Conservation (phyloP, 495 filamentous ascomycete genomes). For the Xylaria grammica region DNA sequence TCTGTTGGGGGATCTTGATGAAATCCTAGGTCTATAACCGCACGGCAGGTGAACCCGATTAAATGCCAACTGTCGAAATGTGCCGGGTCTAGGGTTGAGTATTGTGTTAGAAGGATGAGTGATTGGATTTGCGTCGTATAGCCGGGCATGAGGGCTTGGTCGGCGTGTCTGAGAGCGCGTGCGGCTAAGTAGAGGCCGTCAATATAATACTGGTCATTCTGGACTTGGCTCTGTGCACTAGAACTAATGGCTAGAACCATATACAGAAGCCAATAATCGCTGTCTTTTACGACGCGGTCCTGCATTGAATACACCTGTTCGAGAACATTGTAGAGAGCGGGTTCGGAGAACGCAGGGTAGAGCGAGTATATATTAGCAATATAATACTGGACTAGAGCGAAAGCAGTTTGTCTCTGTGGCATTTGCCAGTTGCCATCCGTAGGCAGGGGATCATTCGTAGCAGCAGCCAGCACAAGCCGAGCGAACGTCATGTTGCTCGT, state of each 20-base stretch:
- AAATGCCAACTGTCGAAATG: conserved; percentile 92
- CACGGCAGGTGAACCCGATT: conserved; percentile 83
- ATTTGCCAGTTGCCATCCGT: conserved; percentile 59
- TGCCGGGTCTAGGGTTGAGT: conserved; percentile 82
- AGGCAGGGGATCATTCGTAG: conserved; percentile 68
- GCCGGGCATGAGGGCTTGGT: conserved; percentile 81
- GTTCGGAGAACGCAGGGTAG: conserved; percentile 79
- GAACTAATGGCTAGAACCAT: conserved; percentile 87
- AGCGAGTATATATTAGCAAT: conserved; percentile 79
- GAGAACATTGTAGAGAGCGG: conserved; percentile 73
- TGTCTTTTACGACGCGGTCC: conserved; percentile 65
- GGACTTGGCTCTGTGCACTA: conserved; percentile 70
- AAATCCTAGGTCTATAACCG: conserved; percentile 83
- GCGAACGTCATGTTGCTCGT: conserved; percentile 85
- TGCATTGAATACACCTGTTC: conserved; percentile 75
- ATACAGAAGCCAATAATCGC: conserved; percentile 83
- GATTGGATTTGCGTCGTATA: conserved; percentile 83
- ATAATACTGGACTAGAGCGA: conserved; percentile 76
- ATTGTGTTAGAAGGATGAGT: conserved; percentile 81
- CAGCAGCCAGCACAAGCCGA: conserved; percentile 75
- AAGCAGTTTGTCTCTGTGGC: conserved; percentile 68
- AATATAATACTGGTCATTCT: conserved; percentile 65
- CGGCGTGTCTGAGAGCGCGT: conserved; percentile 74
- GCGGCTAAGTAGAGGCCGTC: conserved; percentile 70
- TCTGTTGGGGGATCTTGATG: conserved; percentile 85